Percentiles rank a stretch among this genome's conserved stretches.
Evolutionary conservation across 192 early-diverging fungal species (phyloP).

Genomic region (Haplosporangium gracile): DNA sequence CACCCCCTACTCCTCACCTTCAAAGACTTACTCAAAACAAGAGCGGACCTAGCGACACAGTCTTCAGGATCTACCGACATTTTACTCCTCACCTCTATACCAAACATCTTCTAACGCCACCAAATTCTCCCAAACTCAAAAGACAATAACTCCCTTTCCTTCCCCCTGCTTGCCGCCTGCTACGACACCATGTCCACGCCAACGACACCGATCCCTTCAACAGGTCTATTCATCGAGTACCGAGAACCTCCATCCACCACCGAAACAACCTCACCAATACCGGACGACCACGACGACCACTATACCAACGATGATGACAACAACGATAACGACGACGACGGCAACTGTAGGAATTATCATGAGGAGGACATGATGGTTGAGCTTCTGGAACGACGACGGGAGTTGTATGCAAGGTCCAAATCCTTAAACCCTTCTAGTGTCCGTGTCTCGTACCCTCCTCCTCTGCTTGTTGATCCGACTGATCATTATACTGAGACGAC

Average conservation of each 20-base stretch:
- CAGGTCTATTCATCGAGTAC: not conserved
- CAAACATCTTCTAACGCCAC: not conserved
- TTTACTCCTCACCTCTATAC: not conserved
- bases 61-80: not conserved
- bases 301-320: not conserved
- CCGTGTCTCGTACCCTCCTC: not conserved
- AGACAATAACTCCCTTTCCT: too few relatives aligned
- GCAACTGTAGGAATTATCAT: not conserved
- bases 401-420: not conserved
- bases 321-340: not conserved
- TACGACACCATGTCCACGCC: not conserved
- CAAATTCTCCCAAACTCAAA: not conserved
- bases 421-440: not conserved
- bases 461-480: not conserved
- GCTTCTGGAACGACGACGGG: not conserved
- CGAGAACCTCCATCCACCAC: not conserved
- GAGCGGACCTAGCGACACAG: not conserved
- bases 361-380: constrained; percentile 20
- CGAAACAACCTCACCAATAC: not conserved
- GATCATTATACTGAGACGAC: not conserved
- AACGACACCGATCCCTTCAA: not conserved
- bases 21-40: not conserved
- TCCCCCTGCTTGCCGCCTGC: not conserved
- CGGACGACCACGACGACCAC: not conserved
- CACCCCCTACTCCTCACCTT: not conserved